Percentiles rank a stretch among this genome's conserved stretches.
Evolutionary conservation across 495 filamentous ascomycete genomes (phyloP).

Genomic region (Hypoxylon perforatum): DNA sequence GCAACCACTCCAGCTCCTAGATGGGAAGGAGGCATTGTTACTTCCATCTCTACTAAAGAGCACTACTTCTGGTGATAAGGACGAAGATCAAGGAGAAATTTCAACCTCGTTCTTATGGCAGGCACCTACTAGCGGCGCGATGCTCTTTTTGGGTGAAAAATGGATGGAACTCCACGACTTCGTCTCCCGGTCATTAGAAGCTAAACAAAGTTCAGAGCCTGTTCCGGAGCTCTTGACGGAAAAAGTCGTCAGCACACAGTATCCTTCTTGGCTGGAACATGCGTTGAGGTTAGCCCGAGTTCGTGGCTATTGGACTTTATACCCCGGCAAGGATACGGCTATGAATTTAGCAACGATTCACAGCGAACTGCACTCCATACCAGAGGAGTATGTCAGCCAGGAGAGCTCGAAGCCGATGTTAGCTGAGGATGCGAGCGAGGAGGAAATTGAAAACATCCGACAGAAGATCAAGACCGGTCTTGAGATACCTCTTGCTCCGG

Average conservation of each 20-base stretch:
- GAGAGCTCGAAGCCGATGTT: slow-evolving; percentile 17
- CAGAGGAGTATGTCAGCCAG: slow-evolving; percentile 70
- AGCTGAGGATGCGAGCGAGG: slow-evolving; percentile 36
- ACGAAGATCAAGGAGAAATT: slow-evolving; percentile 41
- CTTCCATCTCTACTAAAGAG: slow-evolving; percentile 56
- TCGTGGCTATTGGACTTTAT: slow-evolving; percentile 78
- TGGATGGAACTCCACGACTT: slow-evolving; percentile 86
- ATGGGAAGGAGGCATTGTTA: slow-evolving; percentile 63
- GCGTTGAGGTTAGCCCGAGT: slow-evolving; percentile 76
- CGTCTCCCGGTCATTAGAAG: slow-evolving; percentile 66
- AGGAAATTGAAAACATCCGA: slow-evolving; percentile 39
- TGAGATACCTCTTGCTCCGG: slow-evolving; percentile 44
- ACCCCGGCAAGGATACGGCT: slow-evolving; percentile 68
- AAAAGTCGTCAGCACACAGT: slow-evolving; percentile 66
- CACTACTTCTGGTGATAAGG: slow-evolving; percentile 31
- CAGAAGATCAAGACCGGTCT: slow-evolving; percentile 28
- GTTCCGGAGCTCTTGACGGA: slow-evolving; percentile 49
- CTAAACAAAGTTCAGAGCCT: slow-evolving; percentile 46
- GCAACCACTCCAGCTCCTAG: slow-evolving; percentile 70
- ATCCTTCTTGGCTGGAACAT: slow-evolving; percentile 83
- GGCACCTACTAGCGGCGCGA: slow-evolving; percentile 80
- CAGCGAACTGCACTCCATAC: slow-evolving; percentile 73
- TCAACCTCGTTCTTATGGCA: slow-evolving; percentile 80
- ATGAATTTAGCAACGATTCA: slow-evolving; percentile 73
- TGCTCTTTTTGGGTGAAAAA: slow-evolving; percentile 82